Percentiles rank a stretch among this genome's conserved stretches.
Conservation (phyloP, 2,329 filamentous ascomycete species). For the Ceratocystis variospora region DNA sequence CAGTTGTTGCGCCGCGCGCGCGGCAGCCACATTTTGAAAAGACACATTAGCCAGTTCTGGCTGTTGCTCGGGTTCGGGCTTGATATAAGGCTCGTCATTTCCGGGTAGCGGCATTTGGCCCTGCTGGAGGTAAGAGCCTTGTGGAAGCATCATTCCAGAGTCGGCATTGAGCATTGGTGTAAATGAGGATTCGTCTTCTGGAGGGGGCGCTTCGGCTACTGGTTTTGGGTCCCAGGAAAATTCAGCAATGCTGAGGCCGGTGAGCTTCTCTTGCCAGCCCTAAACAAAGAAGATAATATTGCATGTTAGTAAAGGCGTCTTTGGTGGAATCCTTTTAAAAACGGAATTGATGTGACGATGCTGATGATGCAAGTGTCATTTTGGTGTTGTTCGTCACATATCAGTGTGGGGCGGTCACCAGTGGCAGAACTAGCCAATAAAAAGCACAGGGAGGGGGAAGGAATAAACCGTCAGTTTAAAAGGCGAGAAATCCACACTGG, state of each 20-base stretch:
- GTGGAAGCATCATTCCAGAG: conserved; percentile 25
- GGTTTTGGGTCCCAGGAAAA: conserved; percentile 94
- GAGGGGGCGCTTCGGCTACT: conserved; percentile 29
- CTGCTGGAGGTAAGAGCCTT: conserved; percentile 25
- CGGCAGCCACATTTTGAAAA: conserved; percentile 33
- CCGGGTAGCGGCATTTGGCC: conserved; percentile 20
- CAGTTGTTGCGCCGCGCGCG: conserved; percentile 43
- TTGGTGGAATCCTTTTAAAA: neutral
- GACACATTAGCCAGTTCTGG: conserved; percentile 16
- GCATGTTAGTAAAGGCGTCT: neutral
- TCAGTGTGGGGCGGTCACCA: conserved; percentile 17
- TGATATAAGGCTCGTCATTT: conserved; percentile 10
- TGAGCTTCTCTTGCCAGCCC: conserved; percentile 91
- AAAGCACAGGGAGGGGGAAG: neutral
- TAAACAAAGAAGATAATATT: conserved; percentile 27
- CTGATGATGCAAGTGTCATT: neutral
- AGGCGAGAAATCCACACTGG: conserved; percentile 15
- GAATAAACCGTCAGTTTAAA: conserved; percentile 15
- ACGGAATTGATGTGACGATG: neutral
- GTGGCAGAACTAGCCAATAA: conserved; percentile 12
- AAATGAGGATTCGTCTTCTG: conserved; percentile 21
- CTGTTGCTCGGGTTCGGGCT: conserved; percentile 16
- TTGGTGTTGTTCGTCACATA: neutral
- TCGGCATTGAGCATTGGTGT: conserved; percentile 9
- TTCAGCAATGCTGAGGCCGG: conserved; percentile 65